These are phyloP conservation scores for Erucastrum elatum DNA, from an alignment of 345 rosid genomes.

Conservation along the genomic window DNA sequence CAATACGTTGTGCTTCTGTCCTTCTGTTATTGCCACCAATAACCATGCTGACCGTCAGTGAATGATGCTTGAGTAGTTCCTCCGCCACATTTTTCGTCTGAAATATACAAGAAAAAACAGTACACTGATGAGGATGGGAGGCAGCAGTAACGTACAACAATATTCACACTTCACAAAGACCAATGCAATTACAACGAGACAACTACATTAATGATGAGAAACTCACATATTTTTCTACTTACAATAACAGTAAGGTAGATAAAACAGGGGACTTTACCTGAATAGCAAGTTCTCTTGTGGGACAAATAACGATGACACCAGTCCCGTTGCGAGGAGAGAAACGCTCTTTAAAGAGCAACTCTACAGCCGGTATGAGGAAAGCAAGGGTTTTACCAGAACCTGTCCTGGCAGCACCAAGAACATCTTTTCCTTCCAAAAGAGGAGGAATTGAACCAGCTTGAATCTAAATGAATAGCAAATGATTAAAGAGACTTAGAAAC, in stretches of 20 bases:
- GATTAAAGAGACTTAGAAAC: background rate
- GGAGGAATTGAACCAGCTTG: slow-evolving; percentile 87
- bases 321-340: slow-evolving; percentile 81
- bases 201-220: background rate
- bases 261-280: slow-evolving; percentile 53
- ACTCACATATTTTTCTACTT: slow-evolving; percentile 3
- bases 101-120: slow-evolving; percentile 2
- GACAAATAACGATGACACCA: slow-evolving; percentile 88
- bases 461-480: slow-evolving; percentile 51
- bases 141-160: slow-evolving; percentile 8
- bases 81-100: slow-evolving; percentile 92
- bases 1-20: slow-evolving; percentile 82
- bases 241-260: background rate
- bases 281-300: slow-evolving; percentile 97
- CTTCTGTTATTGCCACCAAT: slow-evolving; percentile 86
- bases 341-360: slow-evolving; percentile 64
- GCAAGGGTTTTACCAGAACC: slow-evolving; percentile 99
- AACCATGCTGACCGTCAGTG: slow-evolving; percentile 83
- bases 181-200: slow-evolving; percentile 4
- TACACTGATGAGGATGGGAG: background rate
- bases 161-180: background rate
- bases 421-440: slow-evolving; percentile 84
- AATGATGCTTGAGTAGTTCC: slow-evolving; percentile 88
- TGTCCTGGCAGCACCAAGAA: slow-evolving; percentile 96
- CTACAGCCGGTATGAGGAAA: slow-evolving; percentile 86